Evolutionary conservation across 2,329 filamentous ascomycete genomes (phyloP), one percentile per base, ranked within the genome.

Genomic region (Cucurbitaria berberidis): DNA sequence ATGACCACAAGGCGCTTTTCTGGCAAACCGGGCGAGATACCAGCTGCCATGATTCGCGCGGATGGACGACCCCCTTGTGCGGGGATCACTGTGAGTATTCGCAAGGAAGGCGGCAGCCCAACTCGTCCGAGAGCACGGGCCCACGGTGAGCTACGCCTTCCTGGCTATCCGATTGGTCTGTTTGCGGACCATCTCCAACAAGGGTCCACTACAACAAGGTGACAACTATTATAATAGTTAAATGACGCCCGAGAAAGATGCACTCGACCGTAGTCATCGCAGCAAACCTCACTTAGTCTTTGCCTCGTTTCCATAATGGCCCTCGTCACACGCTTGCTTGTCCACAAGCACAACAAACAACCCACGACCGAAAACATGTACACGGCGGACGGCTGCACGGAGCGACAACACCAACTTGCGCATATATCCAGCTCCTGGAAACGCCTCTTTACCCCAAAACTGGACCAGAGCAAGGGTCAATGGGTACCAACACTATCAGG

Each of bases 401-500:
- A 62, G 38, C 53, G 57, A 19, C 48, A 64, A 11, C 19, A 55
- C 13, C 59, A 59, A 27, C 52, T 61, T 7, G 42, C 55, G 10
- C 47, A 56, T 11, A 62, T 50, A 32, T 56, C 64, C 29, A 56
- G 40, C 32, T 59, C 67, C 2, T 65, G 62, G 61, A 63, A 48
- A 43, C 62, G 60, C 13, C 24, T 68, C 1, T 62, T 72, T 5
- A 5, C 44, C 11, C 42, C 55, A n/a, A 70, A 66, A 36, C 57
- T 54, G 32, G 51, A 60, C 3, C 55, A 53, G 11, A 52, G 35
- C 16, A 55, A 48, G 16, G 40, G 52, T 10, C 54, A 59, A 7
- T 65, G 62, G 62, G 65, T 69, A 15, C 69, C 70, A 11, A 62
- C 59, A 2, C 24, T 73, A n/a, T 65, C 68, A 11, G 63, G 59